phyloP scores from a whole-genome alignment of 192 early-diverging fungal species.

The Coemansia sp. region DNA sequence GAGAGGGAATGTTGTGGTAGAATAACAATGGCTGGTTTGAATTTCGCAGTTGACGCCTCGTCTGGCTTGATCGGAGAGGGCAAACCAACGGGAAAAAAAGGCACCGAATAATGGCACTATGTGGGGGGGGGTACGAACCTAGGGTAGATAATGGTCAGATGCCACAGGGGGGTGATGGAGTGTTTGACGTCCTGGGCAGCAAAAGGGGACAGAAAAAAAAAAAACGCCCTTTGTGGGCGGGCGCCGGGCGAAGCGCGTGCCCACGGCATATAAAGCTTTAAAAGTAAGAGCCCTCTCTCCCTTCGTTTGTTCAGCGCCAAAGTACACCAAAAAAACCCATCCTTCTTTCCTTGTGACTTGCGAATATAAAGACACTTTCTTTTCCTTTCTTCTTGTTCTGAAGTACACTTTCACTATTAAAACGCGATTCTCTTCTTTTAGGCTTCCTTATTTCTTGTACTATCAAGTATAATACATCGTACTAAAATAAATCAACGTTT shows the following conservation, averaged over 20 bases:
- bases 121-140: slow-evolving; percentile 1
- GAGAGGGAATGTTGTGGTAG: slow-evolving; percentile 1
- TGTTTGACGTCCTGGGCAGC: slow-evolving; percentile 3
- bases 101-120: neutral
- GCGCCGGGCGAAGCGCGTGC: slow-evolving; percentile 14
- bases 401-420: slow-evolving; percentile 5
- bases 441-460: neutral
- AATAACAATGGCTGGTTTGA: neutral
- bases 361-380: slow-evolving; percentile 14
- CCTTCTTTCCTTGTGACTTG: slow-evolving; percentile 12
- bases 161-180: neutral
- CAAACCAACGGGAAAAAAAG: slow-evolving; percentile 7
- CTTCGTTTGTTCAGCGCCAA: slow-evolving; percentile 1
- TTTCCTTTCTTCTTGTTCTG: slow-evolving; percentile 13
- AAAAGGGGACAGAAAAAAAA: slow-evolving; percentile 3
- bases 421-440: neutral
- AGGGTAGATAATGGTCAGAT: neutral
- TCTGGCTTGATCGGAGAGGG: slow-evolving; percentile 13
- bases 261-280: slow-evolving; percentile 12
- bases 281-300: neutral
- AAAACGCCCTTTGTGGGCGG: neutral
- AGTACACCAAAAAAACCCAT: neutral
- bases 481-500: neutral
- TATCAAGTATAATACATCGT: neutral
- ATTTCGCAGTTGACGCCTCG: slow-evolving; percentile 12